A percentile compares a stretch with the other conserved stretches of the same genome.
Conservation (phyloP, 495 filamentous ascomycete genomes). For the Aspergillus bertholletiae region DNA sequence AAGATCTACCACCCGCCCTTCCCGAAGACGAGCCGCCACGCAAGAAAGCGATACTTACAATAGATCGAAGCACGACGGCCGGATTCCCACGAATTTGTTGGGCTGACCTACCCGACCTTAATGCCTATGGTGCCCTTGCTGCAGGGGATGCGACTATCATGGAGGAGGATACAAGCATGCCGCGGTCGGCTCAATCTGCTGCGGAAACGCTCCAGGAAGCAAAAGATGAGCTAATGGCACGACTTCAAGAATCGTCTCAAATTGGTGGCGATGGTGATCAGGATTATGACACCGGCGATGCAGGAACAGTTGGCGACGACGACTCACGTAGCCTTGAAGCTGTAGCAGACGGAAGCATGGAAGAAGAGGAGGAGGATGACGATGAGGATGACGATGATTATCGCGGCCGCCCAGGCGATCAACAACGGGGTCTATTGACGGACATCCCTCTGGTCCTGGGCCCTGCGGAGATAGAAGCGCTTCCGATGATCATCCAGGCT, state of each 20-base stretch:
- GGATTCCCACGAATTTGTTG: conserved; percentile 46
- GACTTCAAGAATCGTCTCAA: conserved; percentile 48
- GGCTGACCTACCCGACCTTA: conserved; percentile 46
- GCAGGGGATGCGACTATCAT: conserved; percentile 35
- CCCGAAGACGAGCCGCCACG: conserved; percentile 38
- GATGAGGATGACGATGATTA: conserved; percentile 78
- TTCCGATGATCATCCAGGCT: conserved; percentile 92
- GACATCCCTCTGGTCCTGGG: conserved; percentile 93
- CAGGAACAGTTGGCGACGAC: conserved; percentile 42
- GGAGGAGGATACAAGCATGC: conserved; percentile 48
- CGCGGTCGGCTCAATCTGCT: conserved; percentile 52
- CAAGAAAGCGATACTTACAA: conserved; percentile 43
- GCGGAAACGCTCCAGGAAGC: conserved; percentile 51
- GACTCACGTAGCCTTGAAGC: conserved; percentile 44
- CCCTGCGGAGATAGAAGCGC: conserved; percentile 86
- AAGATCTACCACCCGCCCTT: conserved; percentile 37
- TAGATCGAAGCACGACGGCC: conserved; percentile 41
- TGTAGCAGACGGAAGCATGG: conserved; percentile 51
- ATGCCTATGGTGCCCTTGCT: conserved; percentile 32
- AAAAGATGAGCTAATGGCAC: conserved; percentile 58
- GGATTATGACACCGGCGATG: conserved; percentile 48
- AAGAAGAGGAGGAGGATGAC: conserved; percentile 63
- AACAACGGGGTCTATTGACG: conserved; percentile 80
- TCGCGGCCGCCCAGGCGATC: conserved; percentile 75
- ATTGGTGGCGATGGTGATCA: conserved; percentile 39